Evolutionary conservation across 2,329 filamentous ascomycete genomes (phyloP).

Genomic region (Hymenoscyphus linearis): DNA sequence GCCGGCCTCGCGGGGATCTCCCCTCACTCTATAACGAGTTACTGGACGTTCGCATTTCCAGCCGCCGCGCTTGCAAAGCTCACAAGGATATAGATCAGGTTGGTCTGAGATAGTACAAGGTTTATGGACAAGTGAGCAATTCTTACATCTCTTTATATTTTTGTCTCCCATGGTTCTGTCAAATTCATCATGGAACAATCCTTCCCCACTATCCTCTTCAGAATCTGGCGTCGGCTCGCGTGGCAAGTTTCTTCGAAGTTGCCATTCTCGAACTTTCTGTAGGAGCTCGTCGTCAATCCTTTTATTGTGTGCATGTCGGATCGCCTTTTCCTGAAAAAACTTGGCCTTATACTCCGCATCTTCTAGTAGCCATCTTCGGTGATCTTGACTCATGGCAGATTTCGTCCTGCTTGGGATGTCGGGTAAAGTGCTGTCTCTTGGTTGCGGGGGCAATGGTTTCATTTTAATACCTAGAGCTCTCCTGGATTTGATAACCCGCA

Average conservation of each 20-base stretch:
- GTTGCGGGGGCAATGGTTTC: not conserved
- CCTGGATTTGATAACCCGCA: not conserved
- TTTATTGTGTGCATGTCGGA: not conserved
- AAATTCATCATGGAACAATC: not conserved
- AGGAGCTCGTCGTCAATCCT: not conserved
- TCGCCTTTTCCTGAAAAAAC: not conserved
- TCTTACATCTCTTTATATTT: not conserved
- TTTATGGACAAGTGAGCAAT: not conserved
- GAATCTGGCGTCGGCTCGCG: slow-evolving; percentile 6
- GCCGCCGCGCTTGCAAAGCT: not conserved
- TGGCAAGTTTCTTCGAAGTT: not conserved
- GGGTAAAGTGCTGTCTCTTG: not conserved
- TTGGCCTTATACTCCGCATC: not conserved
- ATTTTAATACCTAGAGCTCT: not conserved
- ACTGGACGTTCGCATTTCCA: not conserved
- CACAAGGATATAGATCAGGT: not conserved
- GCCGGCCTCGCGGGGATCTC: not conserved
- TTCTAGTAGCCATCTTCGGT: not conserved
- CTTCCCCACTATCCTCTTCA: slow-evolving; percentile 2
- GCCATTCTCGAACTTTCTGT: not conserved
- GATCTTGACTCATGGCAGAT: not conserved
- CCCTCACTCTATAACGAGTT: not conserved
- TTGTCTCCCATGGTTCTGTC: not conserved
- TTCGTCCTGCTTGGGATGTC: too few relatives aligned
- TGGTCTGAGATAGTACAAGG: not conserved